Percentiles rank a stretch among this genome's conserved stretches.
phyloP scores from a whole-genome alignment of 1,139 yeast species.

The Zygosaccharomyces sapae region DNA sequence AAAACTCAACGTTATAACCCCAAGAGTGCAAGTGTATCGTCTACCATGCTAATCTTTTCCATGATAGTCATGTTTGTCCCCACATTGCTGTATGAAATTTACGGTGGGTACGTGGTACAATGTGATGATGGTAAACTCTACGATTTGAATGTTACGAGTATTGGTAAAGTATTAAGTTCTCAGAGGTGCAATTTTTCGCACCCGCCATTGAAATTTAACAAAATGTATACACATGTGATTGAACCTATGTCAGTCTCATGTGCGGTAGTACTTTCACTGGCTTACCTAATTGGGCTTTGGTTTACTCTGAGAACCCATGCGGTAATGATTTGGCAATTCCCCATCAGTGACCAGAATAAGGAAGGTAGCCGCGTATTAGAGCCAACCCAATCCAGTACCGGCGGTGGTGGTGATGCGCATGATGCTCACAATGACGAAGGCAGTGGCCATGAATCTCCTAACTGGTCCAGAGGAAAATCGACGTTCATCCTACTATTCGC shows the following conservation, averaged over 20 bases:
- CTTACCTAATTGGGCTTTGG: conserved; percentile 86
- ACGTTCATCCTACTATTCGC: conserved; percentile 81
- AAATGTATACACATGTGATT: conserved; percentile 58
- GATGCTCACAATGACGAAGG: conserved; percentile 15
- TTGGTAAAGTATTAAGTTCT: conserved; percentile 17
- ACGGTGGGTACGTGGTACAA: conserved; percentile 78
- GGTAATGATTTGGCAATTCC: conserved; percentile 88
- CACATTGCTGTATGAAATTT: conserved; percentile 81
- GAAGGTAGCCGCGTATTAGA: conserved; percentile 17
- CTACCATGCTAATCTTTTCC: conserved; percentile 91
- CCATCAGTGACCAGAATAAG: conserved; percentile 37
- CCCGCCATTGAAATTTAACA: conserved; percentile 63
- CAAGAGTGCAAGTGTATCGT: conserved; percentile 92
- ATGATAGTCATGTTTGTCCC: conserved; percentile 93
- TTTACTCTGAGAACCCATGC: conserved; percentile 96
- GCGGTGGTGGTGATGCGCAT: conserved; percentile 8
- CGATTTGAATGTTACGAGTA: conserved; percentile 38
- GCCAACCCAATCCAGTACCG: conserved; percentile 4
- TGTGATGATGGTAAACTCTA: conserved; percentile 43
- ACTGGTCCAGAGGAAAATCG: conserved; percentile 88
- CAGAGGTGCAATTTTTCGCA: conserved; percentile 75
- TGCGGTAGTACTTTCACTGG: conserved; percentile 72
- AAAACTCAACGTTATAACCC: conserved; percentile 96
- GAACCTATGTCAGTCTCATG: conserved; percentile 81
- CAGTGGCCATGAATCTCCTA: conserved; percentile 94